Conservation (phyloP, 306 rosid species). For the Hippophae gyantsensis region DNA sequence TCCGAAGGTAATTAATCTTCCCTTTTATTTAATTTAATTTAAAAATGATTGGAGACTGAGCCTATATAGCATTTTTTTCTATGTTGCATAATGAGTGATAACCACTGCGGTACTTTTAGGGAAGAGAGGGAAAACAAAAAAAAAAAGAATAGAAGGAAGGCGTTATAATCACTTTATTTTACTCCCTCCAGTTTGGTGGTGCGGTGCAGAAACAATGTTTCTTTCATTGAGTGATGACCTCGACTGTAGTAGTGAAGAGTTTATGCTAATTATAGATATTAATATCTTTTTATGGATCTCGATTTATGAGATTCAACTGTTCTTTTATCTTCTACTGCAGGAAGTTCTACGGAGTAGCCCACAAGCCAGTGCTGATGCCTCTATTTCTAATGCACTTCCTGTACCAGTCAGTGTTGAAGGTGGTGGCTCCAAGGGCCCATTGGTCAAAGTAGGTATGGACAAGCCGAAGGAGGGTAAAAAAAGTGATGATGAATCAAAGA, state of each 20-base stretch:
- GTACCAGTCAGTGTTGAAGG: conserved; percentile 36
- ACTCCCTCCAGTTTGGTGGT: conserved; percentile 3
- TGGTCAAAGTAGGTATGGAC: conserved; percentile 44
- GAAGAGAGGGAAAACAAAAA: neutral
- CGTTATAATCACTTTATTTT: conserved; percentile 10
- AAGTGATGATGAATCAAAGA: conserved; percentile 62
- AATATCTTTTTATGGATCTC: neutral
- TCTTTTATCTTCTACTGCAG: conserved; percentile 24
- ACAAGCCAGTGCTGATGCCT: conserved; percentile 23
- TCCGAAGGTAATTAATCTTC: conserved; percentile 39
- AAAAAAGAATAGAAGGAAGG: neutral
- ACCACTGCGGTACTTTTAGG: neutral
- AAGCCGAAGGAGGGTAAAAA: conserved; percentile 50
- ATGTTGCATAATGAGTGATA: neutral
- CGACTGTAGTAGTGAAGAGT: neutral
- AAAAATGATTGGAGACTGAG: no score
- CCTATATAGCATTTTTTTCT: no score
- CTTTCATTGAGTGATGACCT: neutral
- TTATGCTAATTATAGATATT: neutral
- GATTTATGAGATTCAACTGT: neutral
- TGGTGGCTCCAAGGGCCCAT: conserved; percentile 40
- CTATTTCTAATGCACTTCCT: conserved; percentile 27
- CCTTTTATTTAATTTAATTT: no score
- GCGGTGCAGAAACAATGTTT: neutral
- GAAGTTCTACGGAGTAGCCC: conserved; percentile 54